Evolutionary conservation across 306 rosid genomes (phyloP).

Genomic region (Abrus precatorius): DNA sequence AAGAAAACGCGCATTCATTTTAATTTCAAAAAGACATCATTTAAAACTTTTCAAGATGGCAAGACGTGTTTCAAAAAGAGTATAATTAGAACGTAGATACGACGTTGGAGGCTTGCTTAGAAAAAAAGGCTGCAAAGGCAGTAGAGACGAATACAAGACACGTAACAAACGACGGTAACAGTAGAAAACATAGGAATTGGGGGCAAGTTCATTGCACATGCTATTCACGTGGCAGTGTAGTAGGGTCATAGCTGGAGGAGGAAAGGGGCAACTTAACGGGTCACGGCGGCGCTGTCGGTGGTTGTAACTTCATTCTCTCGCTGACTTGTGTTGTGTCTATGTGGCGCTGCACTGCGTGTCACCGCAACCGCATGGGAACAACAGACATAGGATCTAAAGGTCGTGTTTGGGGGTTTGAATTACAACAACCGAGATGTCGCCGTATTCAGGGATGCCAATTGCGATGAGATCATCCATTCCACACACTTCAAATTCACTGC

Average conservation of each 20-base stretch:
- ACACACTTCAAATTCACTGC: neutral
- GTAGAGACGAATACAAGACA: neutral
- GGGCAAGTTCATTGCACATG: constrained; percentile 36
- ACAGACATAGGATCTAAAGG: constrained; percentile 41
- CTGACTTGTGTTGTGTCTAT: neutral
- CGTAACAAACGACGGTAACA: constrained; percentile 24
- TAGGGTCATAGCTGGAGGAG: constrained; percentile 34
- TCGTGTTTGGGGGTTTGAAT: constrained; percentile 37
- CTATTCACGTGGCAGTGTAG: constrained; percentile 35
- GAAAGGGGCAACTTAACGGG: constrained; percentile 26
- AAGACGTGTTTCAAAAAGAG: constrained; percentile 2
- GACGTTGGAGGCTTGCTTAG: constrained; percentile 10
- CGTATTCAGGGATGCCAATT: constrained; percentile 31
- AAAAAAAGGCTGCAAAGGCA: neutral
- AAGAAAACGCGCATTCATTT: constrained; percentile 21
- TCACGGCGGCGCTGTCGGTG: constrained; percentile 52
- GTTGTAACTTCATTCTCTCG: constrained; percentile 19
- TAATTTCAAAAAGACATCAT: constrained; percentile 15
- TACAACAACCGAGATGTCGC: constrained; percentile 38
- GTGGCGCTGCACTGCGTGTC: neutral
- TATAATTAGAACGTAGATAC: neutral
- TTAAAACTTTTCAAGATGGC: neutral
- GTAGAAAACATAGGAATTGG: neutral
- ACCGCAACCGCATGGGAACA: constrained; percentile 37
- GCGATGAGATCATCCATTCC: neutral